These are phyloP conservation scores for Vigna nakashimae DNA, from an alignment of 306 rosid species.

Conservation along the genomic window DNA sequence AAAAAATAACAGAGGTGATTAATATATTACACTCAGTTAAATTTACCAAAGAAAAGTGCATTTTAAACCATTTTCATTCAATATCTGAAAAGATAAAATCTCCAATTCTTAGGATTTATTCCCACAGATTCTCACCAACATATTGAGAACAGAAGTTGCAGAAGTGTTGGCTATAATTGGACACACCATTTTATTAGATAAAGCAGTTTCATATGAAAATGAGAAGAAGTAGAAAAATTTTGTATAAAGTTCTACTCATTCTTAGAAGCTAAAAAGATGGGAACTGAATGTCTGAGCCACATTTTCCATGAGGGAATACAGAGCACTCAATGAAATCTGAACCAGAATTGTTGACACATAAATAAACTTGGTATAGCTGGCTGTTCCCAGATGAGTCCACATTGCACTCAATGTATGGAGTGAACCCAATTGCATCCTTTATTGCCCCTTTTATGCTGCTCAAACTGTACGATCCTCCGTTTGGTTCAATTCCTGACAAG, in stretches of 20 bases:
- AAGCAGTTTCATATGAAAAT: conserved; percentile 17
- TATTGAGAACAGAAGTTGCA: background rate
- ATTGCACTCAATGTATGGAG: conserved; percentile 61
- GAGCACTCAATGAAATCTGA: conserved; percentile 59
- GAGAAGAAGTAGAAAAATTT: background rate
- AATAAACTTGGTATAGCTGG: conserved; percentile 63
- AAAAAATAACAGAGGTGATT: no score
- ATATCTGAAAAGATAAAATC: background rate
- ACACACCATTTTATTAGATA: background rate
- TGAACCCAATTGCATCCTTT: conserved; percentile 45
- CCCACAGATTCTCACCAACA: background rate
- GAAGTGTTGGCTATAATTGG: background rate
- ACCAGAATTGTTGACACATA: conserved; percentile 58
- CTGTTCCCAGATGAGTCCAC: conserved; percentile 48
- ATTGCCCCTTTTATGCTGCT: conserved; percentile 54
- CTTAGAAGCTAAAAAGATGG: conserved; percentile 55
- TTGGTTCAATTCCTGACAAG: conserved; percentile 54
- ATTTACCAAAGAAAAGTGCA: background rate
- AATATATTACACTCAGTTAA: background rate
- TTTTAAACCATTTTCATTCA: background rate
- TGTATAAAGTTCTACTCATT: background rate
- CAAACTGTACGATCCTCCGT: conserved; percentile 54
- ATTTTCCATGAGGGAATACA: conserved; percentile 46
- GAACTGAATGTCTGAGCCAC: conserved; percentile 53
- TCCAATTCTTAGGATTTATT: background rate